Evolutionary conservation across 257 asterid species (phyloP), one percentile per base, ranked within the genome.

Genomic region (Ocimum tenuiflorum): DNA sequence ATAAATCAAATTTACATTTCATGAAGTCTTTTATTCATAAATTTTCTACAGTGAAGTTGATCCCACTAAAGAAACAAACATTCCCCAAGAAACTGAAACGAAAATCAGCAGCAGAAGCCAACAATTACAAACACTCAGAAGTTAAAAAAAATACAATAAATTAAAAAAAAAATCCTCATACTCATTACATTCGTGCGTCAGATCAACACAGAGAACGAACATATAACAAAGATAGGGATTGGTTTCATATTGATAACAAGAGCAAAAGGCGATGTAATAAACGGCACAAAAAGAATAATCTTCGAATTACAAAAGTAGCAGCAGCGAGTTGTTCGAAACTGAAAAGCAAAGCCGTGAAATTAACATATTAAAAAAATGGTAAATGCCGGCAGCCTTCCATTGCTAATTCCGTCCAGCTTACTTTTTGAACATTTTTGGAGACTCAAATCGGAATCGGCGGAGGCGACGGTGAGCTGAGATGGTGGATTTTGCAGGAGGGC

Each of bases 351-450:
- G 23, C 46, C 13, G 10, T 19, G n/a, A 10, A 3, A 64, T 29
- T 47, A 27, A 23, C 49, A 47, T 3, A 64, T 29, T 47, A 27
- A 15, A 39, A 47, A 64, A 47, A 64, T 0, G 20, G 9, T 1
- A 23, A 53, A 42, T 4, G 62, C 6, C 46, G 18, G 3, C 46
- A 59, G 20, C 18, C 19, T 24, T 41, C 12, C 36, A 38, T 15
- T 47, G 45, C 43, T 23, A 47, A 17, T 46, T 36, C 55, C 6
- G 39, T 24, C 33, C 15, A 65, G 65, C 85, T 80, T 73, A 88
- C 96, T 88, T 88, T 79, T 83, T 88, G 79, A 88, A 88, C 96
- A 88, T 88, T 63, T 72, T 83, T 33, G 11, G 54, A 3, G 69
- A n/a, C 66, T 46, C 63, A 22, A 49, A 4, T 45, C 18, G n/a